phyloP scores from a whole-genome alignment of 768 basidiomycete species.

The Sutorius australiensis region DNA sequence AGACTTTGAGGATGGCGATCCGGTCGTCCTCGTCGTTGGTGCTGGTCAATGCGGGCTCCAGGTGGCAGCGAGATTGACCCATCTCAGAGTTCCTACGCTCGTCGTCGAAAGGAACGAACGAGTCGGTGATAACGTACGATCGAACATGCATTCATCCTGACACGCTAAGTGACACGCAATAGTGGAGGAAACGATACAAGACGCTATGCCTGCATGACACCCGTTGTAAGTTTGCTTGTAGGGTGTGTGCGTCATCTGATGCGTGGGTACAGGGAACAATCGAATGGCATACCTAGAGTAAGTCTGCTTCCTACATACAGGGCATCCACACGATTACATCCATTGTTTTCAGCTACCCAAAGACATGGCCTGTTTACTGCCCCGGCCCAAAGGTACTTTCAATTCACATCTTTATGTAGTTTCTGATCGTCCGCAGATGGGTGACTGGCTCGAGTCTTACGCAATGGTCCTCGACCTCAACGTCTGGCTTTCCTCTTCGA shows the following conservation, averaged over 20 bases:
- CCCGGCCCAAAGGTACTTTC: constrained; percentile 45
- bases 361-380: constrained; percentile 49
- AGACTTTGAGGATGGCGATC: constrained; percentile 44
- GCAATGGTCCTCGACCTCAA: constrained; percentile 55
- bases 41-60: constrained; percentile 65
- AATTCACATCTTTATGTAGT: neutral
- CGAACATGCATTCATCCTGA: neutral
- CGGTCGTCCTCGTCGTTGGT: constrained; percentile 59
- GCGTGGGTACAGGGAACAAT: constrained; percentile 38
- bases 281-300: constrained; percentile 55
- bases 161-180: constrained; percentile 1
- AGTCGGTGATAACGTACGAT: constrained; percentile 44
- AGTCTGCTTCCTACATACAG: constrained; percentile 13
- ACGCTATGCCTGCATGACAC: constrained; percentile 51
- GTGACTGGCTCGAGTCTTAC: constrained; percentile 62
- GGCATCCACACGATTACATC: neutral
- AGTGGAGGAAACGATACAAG: constrained; percentile 57
- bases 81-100: constrained; percentile 49
- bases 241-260: constrained; percentile 2
- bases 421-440: constrained; percentile 38
- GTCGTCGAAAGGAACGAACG: constrained; percentile 49
- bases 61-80: constrained; percentile 58
- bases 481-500: constrained; percentile 51
- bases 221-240: constrained; percentile 37
- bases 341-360: constrained; percentile 41